Base-by-base conservation (phyloP, 352 stramenopile genomes). In the Globisporangium barbulae region DNA sequence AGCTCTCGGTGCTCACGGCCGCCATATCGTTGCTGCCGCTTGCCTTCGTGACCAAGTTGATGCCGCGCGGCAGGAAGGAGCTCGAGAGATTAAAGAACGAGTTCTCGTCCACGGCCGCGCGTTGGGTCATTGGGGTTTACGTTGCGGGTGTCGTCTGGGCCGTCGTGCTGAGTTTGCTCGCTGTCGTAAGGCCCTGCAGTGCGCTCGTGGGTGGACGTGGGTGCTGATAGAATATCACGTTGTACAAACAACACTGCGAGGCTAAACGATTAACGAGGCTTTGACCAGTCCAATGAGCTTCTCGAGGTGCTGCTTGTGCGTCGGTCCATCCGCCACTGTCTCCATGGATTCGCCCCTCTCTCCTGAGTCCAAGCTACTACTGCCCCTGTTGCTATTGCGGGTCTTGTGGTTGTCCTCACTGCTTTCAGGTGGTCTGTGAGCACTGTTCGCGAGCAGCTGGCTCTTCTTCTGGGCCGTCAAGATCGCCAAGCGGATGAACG, bases 1-100 rank as follows among this genome's bases (percentile, higher is more conserved):
- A 93, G 57, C 73, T 94, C 31, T 88, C 85, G 10, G 58, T 91
- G 9, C 72, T 94, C 33, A 90, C 85, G 3, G 79, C 74, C 37
- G 30, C 73, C 6, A 75, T 94, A 10, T 75, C 81, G 28, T 64
- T 92, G n/a, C n/a, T 90, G 7, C 71, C 78, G 33, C 59, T 85
- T 25, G 41, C 76, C 10, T 80, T 88, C 7, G 76, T 85, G 2
- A 65, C 63, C 25, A 74, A 49, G 2, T 56, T 93, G 56, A 61
- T 94, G 47, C 85, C 85, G 5, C 76, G 75, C 12, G 82, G 80
- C 2, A 70, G 61, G 4, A 55, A 61, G 3, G 73, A 90, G 17
- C 74, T 89, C 13, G 75, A 87, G 49, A 61, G 69, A 50, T 80
- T 91, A 69, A 73, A 68, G 21, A 47, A 85, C 30, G 76, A 91